Base-by-base conservation (phyloP, 2,329 filamentous ascomycete species). In the Dothideomycetidae sp. region DNA sequence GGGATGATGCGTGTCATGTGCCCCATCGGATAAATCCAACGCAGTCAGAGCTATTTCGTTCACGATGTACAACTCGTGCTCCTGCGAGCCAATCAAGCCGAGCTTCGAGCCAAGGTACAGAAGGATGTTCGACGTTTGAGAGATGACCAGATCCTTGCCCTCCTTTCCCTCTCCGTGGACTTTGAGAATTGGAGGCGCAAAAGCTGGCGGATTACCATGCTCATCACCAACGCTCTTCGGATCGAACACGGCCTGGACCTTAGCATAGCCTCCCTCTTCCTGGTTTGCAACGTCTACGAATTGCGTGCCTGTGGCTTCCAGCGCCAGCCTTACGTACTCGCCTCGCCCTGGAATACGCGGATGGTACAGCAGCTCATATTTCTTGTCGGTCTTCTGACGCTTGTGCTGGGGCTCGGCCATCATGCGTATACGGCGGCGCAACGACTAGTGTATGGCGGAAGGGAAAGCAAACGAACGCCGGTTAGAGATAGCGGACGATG, bases 1-100 rank as follows among this genome's bases (percentile, higher is more conserved):
- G 1, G 81, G 81, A 50, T 88, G 81, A 53, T 88, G 81, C 16
- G 72, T 75, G 48, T 86, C 78, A 52, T 86, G 81, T 1, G 73
- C 55, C 58, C 86, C 81, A 46, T 78, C 75, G 49, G 71, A 71
- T 32, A 86, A 56, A 48, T 88, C 81, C 12, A 86, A 57, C 1
- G 78, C 75, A 3, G 81, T 85, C 41, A 85, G 57, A 0, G 68
- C 64, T 17, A 85, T 65, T 33, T 64, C 66, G 41, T 81, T 74
- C 43, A 83, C 61, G 39, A 69, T 66, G 44, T 70, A 76, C 31
- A 70, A 55, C 3, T 61, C 71, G 2, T 51, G 48, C 35, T 63
- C 61, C 37, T 63, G 66, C 1, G 60, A 58, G 2, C 63, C 59
- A 3, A 66, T 67, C 1, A 84, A 63, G 0, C 68, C 71, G 0